Evolutionary conservation across 2,329 filamentous ascomycete species (phyloP), one percentile per base, ranked within the genome.

Genomic region (Sporothrix luriei): DNA sequence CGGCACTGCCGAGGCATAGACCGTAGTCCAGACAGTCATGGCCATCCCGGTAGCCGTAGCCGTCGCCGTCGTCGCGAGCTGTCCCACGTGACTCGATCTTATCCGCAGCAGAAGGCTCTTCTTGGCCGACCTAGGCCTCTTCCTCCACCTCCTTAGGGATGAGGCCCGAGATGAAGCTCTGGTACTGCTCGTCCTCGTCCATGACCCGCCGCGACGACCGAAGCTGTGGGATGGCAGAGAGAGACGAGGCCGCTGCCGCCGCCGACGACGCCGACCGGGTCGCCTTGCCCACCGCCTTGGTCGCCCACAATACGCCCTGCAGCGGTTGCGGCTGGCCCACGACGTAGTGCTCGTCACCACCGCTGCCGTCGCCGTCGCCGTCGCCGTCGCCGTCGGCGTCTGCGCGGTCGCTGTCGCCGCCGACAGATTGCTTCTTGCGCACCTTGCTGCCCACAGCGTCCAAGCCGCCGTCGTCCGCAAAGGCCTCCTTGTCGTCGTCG

Each of bases 141-240:
- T 74, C 74, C 59, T 73, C 74, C 54, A 66, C 68, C 68, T 77
- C 75, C 73, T 75, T 75, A 59, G 77, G 77, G 61, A 77, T 80
- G 54, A 82, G 74, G 55, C 76, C 75, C 38, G 78, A 71, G 52
- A 85, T 83, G 55, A 84, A 84, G 68, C 72, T 79, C 73, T 83
- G 80, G 73, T 84, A 84, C 71, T 81, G 78, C 70, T 83, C 81
- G 51, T 84, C 82, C 33, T 81, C 80, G 3, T 79, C 78, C 66
- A 77, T 69, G 7, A 77, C 74, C 69, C 76, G 79, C 48, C 68
- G 69, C 10, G 70, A 68, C 1, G 70, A 66, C 52, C 62, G 70
- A 29, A 67, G 71, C 61, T 69, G 73, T 6, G 69, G 49, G 7
- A 71, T 61, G 26, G 69, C 10, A 2, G 57, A 40, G 33, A 65